Evolutionary conservation across 2,329 filamentous ascomycete species (phyloP), one percentile per base, ranked within the genome.

Genomic region (Plenodomus biglobosus): DNA sequence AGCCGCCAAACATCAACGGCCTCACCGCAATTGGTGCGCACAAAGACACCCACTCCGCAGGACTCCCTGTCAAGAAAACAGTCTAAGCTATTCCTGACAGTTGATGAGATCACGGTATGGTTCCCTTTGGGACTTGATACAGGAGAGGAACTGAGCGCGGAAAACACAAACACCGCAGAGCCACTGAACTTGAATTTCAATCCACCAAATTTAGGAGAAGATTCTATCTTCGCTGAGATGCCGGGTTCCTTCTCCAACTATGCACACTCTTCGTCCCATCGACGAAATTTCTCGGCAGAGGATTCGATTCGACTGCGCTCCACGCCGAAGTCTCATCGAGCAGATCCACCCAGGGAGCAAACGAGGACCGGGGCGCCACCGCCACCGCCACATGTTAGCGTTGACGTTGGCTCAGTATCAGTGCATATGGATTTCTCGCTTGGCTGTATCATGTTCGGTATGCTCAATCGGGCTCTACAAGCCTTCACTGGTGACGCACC

Each of bases 201-300:
- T 16, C 53, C 64, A 13, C 53, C 68, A 7, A 66, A 65, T 20
- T 43, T 72, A 8, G 69, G 58, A 5, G 63, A 69, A 44, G 67
- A 70, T 42, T 73, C 70, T 0, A 68, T 71, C 19, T 71, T 71
- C 46, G 69, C 69, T 41, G 65, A 72, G 18, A 73, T 77, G 62
- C 76, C 76, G 16, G 76, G 76, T 0, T 71, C 75, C 0, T 79
- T 78, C 54, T 78, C 76, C 0, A 68, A 71, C 19, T 78, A 79
- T 54, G 75, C 75, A 2, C 71, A 77, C 36, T 65, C 72, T 21
- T 72, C 70, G 6, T 65, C 69, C 8, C 56, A 66, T 10, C 62
- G 66, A 39, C 61, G 57, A 13, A 63, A 60, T 43, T 45, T 46
- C 38, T 61, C 63, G 1, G 35, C 59, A 41, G 62, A 64, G 21